phyloP scores from a whole-genome alignment of 2,329 filamentous ascomycete species.

The Pseudocercospora crystallina region DNA sequence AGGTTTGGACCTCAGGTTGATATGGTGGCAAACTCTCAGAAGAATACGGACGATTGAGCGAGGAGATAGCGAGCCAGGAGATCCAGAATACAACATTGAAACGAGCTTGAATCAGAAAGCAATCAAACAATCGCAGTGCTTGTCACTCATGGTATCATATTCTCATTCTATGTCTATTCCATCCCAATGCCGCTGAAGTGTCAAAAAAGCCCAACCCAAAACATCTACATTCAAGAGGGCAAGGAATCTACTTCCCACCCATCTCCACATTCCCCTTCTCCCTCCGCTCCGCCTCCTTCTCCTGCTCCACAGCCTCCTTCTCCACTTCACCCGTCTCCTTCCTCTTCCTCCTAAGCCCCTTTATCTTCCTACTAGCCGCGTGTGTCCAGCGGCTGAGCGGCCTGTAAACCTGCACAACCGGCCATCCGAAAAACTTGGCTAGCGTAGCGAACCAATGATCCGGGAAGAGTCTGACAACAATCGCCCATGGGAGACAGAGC shows the following conservation, averaged over 20 bases:
- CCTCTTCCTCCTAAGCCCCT: slow-evolving; percentile 16
- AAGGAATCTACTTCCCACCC: no score
- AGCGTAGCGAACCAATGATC: slow-evolving; percentile 60
- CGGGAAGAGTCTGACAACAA: slow-evolving; percentile 78
- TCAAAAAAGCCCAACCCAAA: neutral
- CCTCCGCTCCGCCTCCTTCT: slow-evolving; percentile 13
- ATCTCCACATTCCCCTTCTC: slow-evolving; percentile 14
- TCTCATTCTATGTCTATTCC: slow-evolving; percentile 10
- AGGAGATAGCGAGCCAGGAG: neutral
- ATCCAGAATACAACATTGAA: no score
- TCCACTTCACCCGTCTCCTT: slow-evolving; percentile 20
- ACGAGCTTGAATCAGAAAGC: no score
- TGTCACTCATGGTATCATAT: neutral
- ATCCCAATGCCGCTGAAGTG: slow-evolving; percentile 9
- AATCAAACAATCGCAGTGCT: no score
- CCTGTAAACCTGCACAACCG: slow-evolving; percentile 21
- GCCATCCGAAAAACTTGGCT: slow-evolving; percentile 42
- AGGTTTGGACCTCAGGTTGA: neutral
- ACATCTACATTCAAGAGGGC: neutral
- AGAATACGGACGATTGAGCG: neutral
- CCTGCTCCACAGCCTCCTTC: slow-evolving; percentile 14
- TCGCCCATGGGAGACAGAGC: slow-evolving; percentile 78
- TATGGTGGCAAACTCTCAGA: neutral
- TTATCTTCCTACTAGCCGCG: slow-evolving; percentile 16
- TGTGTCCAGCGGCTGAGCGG: slow-evolving; percentile 22